A percentile compares a stretch with the other conserved stretches of the same genome.
Evolutionary conservation across 345 rosid genomes (phyloP).

Genomic region (Moringa oleifera): DNA sequence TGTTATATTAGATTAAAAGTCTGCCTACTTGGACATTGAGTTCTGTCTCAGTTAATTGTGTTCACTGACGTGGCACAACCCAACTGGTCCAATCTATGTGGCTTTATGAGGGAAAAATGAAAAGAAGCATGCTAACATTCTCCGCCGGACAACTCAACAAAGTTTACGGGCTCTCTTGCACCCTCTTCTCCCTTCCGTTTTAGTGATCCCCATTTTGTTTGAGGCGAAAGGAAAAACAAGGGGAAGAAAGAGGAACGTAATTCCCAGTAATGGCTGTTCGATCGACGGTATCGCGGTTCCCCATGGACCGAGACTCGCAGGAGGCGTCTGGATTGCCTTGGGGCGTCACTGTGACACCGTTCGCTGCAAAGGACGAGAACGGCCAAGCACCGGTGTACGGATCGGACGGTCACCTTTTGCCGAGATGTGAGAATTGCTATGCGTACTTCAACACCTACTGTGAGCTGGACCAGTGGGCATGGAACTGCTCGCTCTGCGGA

Average conservation of each 20-base stretch:
- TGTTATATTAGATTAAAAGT: no score
- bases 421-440: constrained; percentile 91
- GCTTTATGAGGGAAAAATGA: no score
- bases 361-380: constrained; percentile 80
- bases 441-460: constrained; percentile 94
- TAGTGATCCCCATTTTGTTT: no score
- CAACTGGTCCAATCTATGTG: no score
- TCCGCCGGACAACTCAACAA: no score
- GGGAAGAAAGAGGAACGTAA: constrained; percentile 2
- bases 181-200: no score
- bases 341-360: constrained; percentile 90
- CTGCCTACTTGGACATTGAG: no score
- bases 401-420: constrained; percentile 71
- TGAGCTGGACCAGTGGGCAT: constrained; percentile 95
- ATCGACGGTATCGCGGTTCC: constrained; percentile 79
- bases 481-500: constrained; percentile 89
- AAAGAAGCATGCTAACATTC: no score
- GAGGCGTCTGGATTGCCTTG: constrained; percentile 86
- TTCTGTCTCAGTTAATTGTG: no score
- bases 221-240: no score
- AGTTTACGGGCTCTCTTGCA: no score
- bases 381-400: constrained; percentile 73
- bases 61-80: no score
- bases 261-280: constrained; percentile 60
- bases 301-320: constrained; percentile 67